Percentiles rank a stretch among this genome's conserved stretches.
These are phyloP conservation scores for Xylariaceae sp. DNA, from an alignment of 2,329 filamentous ascomycete genomes.

Conservation along the genomic window DNA sequence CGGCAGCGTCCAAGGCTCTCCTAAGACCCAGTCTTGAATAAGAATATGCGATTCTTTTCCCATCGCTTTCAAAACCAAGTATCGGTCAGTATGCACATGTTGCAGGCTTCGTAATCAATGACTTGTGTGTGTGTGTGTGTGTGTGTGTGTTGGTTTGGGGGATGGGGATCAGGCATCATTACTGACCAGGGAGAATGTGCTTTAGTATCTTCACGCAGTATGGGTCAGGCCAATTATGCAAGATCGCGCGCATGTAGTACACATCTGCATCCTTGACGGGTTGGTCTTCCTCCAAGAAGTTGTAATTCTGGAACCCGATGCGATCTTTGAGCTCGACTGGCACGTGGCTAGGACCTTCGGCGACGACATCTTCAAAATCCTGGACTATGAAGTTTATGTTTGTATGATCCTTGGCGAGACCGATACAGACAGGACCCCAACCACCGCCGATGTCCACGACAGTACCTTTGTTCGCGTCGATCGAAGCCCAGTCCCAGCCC, in stretches of 20 bases:
- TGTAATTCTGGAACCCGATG: background rate
- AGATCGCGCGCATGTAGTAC: background rate
- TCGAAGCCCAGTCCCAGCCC: background rate
- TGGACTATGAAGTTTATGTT: background rate
- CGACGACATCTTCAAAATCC: background rate
- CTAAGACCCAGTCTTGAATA: background rate
- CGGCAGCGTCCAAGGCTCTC: background rate
- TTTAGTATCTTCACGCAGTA: background rate
- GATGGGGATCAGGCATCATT: background rate
- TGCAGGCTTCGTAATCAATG: background rate
- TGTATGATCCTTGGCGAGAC: background rate
- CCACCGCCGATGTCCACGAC: background rate
- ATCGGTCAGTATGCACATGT: background rate
- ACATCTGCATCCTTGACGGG: background rate
- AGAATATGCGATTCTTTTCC: background rate
- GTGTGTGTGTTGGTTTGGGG: too few relatives aligned
- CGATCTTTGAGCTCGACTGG: background rate
- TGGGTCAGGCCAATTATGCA: background rate
- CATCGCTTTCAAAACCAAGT: background rate
- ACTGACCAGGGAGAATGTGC: background rate
- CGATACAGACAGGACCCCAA: background rate
- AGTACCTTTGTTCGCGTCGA: background rate
- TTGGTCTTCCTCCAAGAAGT: background rate
- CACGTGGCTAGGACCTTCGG: background rate
- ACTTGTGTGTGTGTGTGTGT: too few relatives aligned